phyloP scores from a whole-genome alignment of 1,139 yeast species.

The Blastobotrys ciferrii region DNA sequence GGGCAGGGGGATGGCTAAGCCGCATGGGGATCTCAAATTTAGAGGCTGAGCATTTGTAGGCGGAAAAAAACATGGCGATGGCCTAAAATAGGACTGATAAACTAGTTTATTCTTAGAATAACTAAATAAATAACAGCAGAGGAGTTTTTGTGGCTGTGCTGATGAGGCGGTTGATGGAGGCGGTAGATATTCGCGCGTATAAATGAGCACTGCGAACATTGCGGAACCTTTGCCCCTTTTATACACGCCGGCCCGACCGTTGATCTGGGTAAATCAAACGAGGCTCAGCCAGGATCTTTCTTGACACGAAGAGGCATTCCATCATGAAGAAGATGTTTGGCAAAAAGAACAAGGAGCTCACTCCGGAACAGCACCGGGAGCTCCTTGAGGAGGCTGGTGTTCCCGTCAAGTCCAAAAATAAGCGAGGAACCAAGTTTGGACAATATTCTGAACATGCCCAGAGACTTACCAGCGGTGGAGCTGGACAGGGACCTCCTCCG shows the following conservation, averaged over 20 bases:
- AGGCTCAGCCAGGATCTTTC: not conserved
- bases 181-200: not conserved
- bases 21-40: no score
- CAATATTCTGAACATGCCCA: conserved; percentile 37
- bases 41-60: no score
- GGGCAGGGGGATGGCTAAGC: no score
- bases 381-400: conserved; percentile 32
- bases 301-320: not conserved
- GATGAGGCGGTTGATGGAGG: no score
- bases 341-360: conserved; percentile 36
- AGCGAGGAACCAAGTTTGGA: conserved; percentile 36
- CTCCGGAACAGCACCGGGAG: conserved; percentile 37
- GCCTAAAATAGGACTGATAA: no score
- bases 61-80: no score
- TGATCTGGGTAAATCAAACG: not conserved
- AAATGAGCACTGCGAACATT: not conserved
- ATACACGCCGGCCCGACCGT: not conserved
- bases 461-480: conserved; percentile 18
- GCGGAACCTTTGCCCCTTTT: not conserved
- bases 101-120: no score
- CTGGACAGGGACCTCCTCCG: conserved; percentile 7
- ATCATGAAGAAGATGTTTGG: conserved; percentile 36
- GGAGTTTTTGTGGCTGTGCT: not conserved
- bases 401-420: conserved; percentile 25
- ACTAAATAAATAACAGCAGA: no score